A percentile compares a stretch with the other conserved stretches of the same genome.
phyloP scores from a whole-genome alignment of 2,329 filamentous ascomycete genomes.

The Huntiella abstrusa region DNA sequence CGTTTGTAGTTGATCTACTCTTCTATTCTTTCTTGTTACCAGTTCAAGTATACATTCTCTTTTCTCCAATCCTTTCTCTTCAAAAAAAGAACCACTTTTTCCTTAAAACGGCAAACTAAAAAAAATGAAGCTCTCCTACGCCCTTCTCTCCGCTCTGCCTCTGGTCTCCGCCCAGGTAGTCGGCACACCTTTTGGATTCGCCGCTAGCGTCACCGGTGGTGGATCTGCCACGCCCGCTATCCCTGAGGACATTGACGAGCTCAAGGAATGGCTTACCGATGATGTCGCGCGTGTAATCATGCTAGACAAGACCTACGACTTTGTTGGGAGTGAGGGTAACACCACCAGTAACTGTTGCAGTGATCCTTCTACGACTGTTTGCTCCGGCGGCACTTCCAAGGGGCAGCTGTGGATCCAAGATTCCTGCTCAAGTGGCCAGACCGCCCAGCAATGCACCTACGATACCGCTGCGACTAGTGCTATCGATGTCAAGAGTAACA shows the following conservation, averaged over 20 bases:
- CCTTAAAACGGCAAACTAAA: neutral
- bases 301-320: conserved; percentile 18
- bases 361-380: conserved; percentile 11
- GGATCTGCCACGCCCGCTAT: conserved; percentile 25
- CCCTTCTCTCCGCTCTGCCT: conserved; percentile 8
- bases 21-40: neutral
- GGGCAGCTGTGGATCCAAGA: conserved; percentile 16
- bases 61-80: neutral
- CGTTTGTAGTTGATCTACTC: neutral
- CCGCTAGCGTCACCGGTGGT: conserved; percentile 29
- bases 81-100: neutral
- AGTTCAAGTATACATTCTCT: neutral
- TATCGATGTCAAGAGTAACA: conserved; percentile 21
- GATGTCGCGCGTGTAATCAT: conserved; percentile 20
- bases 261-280: conserved; percentile 17
- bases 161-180: conserved; percentile 16
- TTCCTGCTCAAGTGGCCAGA: conserved; percentile 15
- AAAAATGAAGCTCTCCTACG: neutral
- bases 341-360: conserved; percentile 15
- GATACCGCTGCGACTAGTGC: neutral
- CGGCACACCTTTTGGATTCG: conserved; percentile 17
- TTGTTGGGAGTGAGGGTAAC: conserved; percentile 15
- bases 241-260: conserved; percentile 27
- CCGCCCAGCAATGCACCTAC: conserved; percentile 7
- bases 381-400: conserved; percentile 12